Conservation (phyloP, 1,139 yeast genomes). For the Wickerhamiella infanticola region DNA sequence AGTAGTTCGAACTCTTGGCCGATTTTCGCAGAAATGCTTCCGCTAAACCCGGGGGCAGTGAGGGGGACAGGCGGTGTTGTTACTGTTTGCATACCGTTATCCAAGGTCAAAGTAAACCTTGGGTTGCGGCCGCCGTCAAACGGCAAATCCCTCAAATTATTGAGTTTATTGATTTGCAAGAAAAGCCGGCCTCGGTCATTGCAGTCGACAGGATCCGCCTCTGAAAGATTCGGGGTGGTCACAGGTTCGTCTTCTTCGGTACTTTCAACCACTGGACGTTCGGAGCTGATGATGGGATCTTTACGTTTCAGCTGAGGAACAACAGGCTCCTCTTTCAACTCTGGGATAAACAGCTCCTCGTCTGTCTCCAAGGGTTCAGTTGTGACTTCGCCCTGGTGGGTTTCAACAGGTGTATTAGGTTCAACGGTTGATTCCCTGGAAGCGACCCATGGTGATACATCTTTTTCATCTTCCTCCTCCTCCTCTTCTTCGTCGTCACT, state of each 20-base stretch:
- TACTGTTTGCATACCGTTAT: constrained; percentile 80
- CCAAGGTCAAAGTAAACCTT: constrained; percentile 55
- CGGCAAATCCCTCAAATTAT: constrained; percentile 42
- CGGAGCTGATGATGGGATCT: background rate
- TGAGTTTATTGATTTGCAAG: constrained; percentile 47
- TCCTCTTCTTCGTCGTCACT: background rate
- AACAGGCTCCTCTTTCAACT: background rate
- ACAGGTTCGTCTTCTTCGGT: background rate
- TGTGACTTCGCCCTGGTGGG: background rate
- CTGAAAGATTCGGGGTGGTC: constrained; percentile 10
- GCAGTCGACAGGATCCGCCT: constrained; percentile 20
- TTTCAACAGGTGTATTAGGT: background rate
- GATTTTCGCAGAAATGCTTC: constrained; percentile 20
- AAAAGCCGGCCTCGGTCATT: constrained; percentile 64
- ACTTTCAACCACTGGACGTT: background rate
- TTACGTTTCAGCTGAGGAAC: background rate
- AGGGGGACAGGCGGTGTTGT: constrained; percentile 35
- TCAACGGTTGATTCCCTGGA: background rate
- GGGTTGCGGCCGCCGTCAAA: constrained; percentile 36
- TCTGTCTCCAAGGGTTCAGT: background rate
- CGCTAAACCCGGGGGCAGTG: constrained; percentile 11
- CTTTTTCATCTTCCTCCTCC: background rate
- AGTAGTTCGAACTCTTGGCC: constrained; percentile 78
- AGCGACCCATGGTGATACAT: background rate
- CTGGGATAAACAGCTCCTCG: background rate